Conservation (phyloP, 2,329 filamentous ascomycete genomes). For the Colletotrichum trifolii region DNA sequence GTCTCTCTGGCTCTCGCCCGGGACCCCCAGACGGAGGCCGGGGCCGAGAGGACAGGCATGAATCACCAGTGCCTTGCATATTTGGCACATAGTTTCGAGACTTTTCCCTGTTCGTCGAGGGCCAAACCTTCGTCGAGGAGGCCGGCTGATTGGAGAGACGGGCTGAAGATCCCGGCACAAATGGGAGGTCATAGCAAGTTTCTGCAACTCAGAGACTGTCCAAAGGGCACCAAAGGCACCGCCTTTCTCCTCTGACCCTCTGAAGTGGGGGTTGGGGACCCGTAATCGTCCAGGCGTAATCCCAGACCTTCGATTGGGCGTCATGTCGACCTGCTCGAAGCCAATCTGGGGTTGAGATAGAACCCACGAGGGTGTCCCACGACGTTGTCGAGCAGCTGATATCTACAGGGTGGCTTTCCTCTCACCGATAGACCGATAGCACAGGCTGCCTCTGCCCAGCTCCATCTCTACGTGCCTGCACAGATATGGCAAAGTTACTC, state of each 20-base stretch:
- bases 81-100: background rate
- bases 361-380: constrained; percentile 7
- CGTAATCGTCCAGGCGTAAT: constrained; percentile 26
- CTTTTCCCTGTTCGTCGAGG: background rate
- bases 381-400: background rate
- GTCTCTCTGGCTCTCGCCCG: constrained; percentile 5
- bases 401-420: constrained; percentile 10
- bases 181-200: constrained; percentile 6
- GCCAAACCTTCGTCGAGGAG: constrained; percentile 2
- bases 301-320: constrained; percentile 18
- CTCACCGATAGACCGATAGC: constrained; percentile 1
- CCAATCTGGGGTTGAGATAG: constrained; percentile 18
- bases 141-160: constrained; percentile 27
- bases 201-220: constrained; percentile 5
- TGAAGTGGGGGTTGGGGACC: constrained; percentile 28
- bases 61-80: constrained; percentile 13
- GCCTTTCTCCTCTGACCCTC: constrained; percentile 7
- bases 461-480: background rate
- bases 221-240: background rate
- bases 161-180: constrained; percentile 18
- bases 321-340: constrained; percentile 5
- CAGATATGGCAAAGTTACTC: too few relatives aligned
- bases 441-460: background rate
- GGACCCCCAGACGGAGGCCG: constrained; percentile 1
- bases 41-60: constrained; percentile 2